Base-by-base conservation (phyloP, 345 rosid species). In the Erysimum cheiranthoides region DNA sequence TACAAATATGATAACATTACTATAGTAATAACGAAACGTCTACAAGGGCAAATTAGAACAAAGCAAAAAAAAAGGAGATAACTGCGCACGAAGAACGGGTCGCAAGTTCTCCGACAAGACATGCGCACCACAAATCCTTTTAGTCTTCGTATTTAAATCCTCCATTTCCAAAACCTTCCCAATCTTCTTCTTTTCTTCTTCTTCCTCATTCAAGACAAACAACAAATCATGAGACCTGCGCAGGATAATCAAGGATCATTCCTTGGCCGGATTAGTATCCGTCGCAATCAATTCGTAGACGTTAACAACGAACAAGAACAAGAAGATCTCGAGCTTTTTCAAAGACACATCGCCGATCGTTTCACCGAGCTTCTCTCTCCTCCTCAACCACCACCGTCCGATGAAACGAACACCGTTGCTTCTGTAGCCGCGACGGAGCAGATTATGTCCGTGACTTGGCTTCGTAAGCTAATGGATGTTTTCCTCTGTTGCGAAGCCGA, bases 401-500 rank as follows among this genome's bases (percentile, higher is more conserved):
- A 68, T 9, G 83, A 78, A 16, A 16, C 59, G 4, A 47, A 70
- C 50, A 49, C 73, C 13, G 73, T 21, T 5, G 30, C 73, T 63
- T 5, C 68, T 6, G 68, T 59, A 57, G 17, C 70, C 45, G 52
- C 81, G 52, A n/a, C 79, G 60, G 85, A 78, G 42, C 71, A 85
- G 57, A 60, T 90, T 27, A 83, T 92, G 70, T 95, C 98, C 34
- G 85, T 92, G 16, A 72, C 90, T 0, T 95, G 99, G 98, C 82
- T 90, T 7, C 86, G 96, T 16, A 90, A 87, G 71, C 90, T 95
- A 38, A 93, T 95, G 68, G 97, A 95, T 61, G 90, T 85, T 16
- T 90, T 89, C 77, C 84, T 95, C 73, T 95, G 99, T 79, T 95
- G 97, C 46, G 98, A 95, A 59, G 99, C 98, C 1, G 98, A 95